Conservation (phyloP, 352 stramenopile species). For the Globisporangium irregulare region DNA sequence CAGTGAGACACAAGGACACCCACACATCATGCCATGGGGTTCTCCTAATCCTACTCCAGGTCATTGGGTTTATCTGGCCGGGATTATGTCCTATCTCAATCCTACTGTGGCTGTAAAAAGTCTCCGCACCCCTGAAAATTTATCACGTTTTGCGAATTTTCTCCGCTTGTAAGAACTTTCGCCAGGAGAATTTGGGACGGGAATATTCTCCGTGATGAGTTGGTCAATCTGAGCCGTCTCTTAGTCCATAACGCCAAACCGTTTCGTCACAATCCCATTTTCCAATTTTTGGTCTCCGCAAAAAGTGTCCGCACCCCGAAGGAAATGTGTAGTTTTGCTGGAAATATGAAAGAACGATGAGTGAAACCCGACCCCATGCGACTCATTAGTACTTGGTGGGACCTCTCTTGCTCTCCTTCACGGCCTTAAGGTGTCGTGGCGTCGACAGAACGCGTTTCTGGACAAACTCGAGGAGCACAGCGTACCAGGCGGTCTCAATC, state of each 20-base stretch:
- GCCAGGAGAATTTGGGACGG: no score
- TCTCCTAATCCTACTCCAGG: not conserved
- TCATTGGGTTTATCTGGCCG: not conserved
- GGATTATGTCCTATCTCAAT: not conserved
- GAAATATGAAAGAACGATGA: constrained; percentile 4
- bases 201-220: no score
- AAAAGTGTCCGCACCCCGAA: constrained; percentile 7
- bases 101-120: no score
- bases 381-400: constrained; percentile 2
- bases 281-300: not conserved
- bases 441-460: constrained; percentile 5
- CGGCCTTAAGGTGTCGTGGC: constrained; percentile 3
- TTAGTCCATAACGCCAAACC: no score
- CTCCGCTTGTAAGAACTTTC: no score
- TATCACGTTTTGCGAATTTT: no score
- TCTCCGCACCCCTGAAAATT: no score
- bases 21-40: not conserved
- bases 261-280: no score
- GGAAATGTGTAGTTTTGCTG: constrained; percentile 5
- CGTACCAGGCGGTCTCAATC: constrained; percentile 6
- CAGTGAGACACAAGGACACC: not conserved
- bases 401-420: constrained; percentile 4
- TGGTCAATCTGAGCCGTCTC: no score
- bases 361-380: not conserved
- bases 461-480: constrained; percentile 3